Evolutionary conservation across 345 rosid species (phyloP).

Genomic region (Ceriops decandra): DNA sequence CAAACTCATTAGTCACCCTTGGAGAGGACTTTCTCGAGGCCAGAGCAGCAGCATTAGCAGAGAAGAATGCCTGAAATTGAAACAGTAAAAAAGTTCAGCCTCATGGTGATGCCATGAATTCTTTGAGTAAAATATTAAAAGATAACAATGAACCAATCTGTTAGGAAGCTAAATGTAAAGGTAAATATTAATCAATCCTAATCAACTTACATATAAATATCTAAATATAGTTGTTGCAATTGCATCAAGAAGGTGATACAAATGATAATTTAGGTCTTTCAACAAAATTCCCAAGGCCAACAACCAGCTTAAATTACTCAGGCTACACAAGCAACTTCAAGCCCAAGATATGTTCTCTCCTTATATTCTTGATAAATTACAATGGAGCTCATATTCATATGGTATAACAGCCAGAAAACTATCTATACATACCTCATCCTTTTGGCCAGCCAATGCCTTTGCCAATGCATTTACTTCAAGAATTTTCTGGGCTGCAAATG

Average conservation of each 20-base stretch:
- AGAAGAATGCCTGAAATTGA: slow-evolving; percentile 58
- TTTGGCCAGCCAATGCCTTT: slow-evolving; percentile 81
- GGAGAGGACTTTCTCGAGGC: slow-evolving; percentile 93
- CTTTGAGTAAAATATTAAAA: too few relatives aligned
- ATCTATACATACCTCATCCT: slow-evolving; percentile 59
- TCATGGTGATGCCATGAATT: background rate
- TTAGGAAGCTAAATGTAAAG: background rate
- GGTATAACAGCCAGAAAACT: background rate
- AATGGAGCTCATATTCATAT: background rate
- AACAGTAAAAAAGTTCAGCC: slow-evolving; percentile 9
- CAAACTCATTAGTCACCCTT: slow-evolving; percentile 87
- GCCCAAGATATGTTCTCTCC: background rate
- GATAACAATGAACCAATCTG: too few relatives aligned
- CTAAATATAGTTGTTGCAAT: too few relatives aligned
- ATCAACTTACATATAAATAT: too few relatives aligned
- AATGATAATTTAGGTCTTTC: background rate
- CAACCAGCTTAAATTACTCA: background rate
- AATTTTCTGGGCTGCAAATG: slow-evolving; percentile 96
- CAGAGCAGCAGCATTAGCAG: slow-evolving; percentile 75
- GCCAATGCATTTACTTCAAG: slow-evolving; percentile 93
- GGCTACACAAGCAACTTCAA: background rate
- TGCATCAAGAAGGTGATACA: too few relatives aligned
- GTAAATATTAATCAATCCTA: background rate
- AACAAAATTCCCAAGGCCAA: background rate
- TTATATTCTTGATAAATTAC: background rate